Base-by-base conservation (phyloP, 2,329 filamentous ascomycete species). In the Scedosporium dehoogii region DNA sequence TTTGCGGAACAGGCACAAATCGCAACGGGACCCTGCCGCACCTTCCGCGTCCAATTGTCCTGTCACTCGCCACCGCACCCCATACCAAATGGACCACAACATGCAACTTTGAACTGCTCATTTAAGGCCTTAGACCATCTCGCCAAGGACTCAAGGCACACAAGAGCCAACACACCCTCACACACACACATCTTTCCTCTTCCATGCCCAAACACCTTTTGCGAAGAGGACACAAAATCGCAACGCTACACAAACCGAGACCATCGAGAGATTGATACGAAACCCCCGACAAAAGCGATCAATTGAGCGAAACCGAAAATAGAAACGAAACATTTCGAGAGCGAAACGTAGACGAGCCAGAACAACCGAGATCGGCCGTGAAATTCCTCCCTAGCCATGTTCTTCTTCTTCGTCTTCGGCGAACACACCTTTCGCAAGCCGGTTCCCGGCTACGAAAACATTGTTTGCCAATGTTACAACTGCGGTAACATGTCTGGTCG, bases 381-480 rank as follows among this genome's bases (percentile, higher is more conserved):
- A 56, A 56, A 21, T 4, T 56, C 16, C 53, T 16, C 29, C 9
- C 4, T 18, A 38, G 10, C 62, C 69, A 85, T 85, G 83, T 85
- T 83, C 75, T 77, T 86, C 70, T 81, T 85, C 72, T 85, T 86
- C 68, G 79, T 82, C 66, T 85, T 82, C 68, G 83, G 83, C 67
- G 81, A 86, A 71, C 79, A 85, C 69, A 85, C 82, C 44, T 85
- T 86, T 71, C 80, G 81, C 65, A 83, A 80, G 69, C 77, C 84
- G 62, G 78, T 85, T 55, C 73, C 81, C 62, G 85, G 85, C 67
- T 87, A 86, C 70, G 82, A 87, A 69, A 80, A 82, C 66, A 72
- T 86, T 65, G 73, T 82, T 60, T 86, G 82, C 69, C 84, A 85
- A 68, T 88, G 85, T 69, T 81, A 85, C 72, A 85, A 87, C 73